A percentile compares a stretch with the other conserved stretches of the same genome.
Conservation (phyloP, 2,329 filamentous ascomycete species). For the Fusarium secorum region DNA sequence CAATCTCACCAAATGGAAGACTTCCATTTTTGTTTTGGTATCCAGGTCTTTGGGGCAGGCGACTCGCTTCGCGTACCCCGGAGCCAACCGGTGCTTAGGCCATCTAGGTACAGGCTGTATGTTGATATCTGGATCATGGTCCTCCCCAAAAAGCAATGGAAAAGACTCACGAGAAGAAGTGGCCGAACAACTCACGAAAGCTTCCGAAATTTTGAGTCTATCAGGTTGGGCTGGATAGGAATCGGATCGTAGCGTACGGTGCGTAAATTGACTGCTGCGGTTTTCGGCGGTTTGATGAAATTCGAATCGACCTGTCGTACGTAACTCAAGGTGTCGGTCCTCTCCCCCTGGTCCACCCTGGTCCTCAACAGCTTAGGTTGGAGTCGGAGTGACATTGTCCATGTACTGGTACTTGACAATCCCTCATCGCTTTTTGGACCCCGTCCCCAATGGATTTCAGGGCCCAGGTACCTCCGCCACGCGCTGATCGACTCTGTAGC, state of each 20-base stretch:
- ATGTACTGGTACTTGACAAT: conserved; percentile 37
- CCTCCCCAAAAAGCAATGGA: conserved; percentile 11
- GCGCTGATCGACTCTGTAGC: conserved; percentile 11
- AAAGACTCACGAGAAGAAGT: neutral
- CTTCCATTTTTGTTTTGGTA: conserved; percentile 4
- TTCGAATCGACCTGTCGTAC: conserved; percentile 33
- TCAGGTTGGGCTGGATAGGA: neutral
- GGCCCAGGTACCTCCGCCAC: conserved; percentile 31
- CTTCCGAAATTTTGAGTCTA: neutral
- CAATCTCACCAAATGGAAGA: conserved; percentile 21
- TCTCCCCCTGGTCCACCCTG: conserved; percentile 35
- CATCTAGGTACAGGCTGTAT: conserved; percentile 14
- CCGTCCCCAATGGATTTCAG: conserved; percentile 34
- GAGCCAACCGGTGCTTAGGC: conserved; percentile 3
- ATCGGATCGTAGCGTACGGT: conserved; percentile 9
- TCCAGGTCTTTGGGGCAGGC: conserved; percentile 1
- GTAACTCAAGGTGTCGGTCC: conserved; percentile 28
- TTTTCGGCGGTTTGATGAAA: conserved; percentile 34
- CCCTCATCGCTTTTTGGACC: conserved; percentile 39
- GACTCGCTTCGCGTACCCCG: conserved; percentile 2
- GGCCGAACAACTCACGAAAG: conserved; percentile 16
- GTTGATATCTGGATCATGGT: neutral
- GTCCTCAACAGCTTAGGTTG: conserved; percentile 44
- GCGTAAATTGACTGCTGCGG: conserved; percentile 26
- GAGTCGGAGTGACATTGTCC: conserved; percentile 8